Evolutionary conservation across 2,329 filamentous ascomycete genomes (phyloP), one percentile per base, ranked within the genome.

Genomic region (Talaromyces sp.): DNA sequence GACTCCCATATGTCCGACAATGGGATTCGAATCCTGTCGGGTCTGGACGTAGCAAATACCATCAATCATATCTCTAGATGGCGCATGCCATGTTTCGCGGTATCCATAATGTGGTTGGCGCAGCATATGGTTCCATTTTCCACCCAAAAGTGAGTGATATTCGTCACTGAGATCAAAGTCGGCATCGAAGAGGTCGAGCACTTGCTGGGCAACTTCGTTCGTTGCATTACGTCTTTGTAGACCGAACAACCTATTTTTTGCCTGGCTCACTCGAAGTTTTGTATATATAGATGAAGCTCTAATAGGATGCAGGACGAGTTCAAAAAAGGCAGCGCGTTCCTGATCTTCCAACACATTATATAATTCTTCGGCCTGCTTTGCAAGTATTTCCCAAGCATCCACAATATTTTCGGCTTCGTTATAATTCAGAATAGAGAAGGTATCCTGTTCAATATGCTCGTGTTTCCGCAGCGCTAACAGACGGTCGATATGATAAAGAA

Each of bases 71-170:
- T 60, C 58, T 60, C 58, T 47, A 33, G 27, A 47, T 33, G 58
- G 60, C 33, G 35, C 33, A 37, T 80, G 78, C 77, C 82, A 68
- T 41, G 54, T 57, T 10, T 77, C 78, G 71, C 77, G 72, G 74
- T 84, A 83, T 2, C 82, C 81, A 33, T 82, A 76, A 63, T 85
- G 82, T 3, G 78, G 79, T 68, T 83, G 87, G 68, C 87, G 83
- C 72, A 88, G 81, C 73, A 89, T 86, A 72, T 85, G 80, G 69
- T 79, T 82, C 87, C 87, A 88, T 74, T 89, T 89, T 0, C 88
- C 87, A 65, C 80, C 80, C 0, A 89, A 75, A 16, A 89, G 75
- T 11, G 77, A 74, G 71, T 89, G 83, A 79, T 87, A 89, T 61
- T 81, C 76, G 56, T 80, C 74, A 0, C 85, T 87, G 22, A 89